Evolutionary conservation across 2,329 filamentous ascomycete genomes (phyloP), one percentile per base, ranked within the genome.

Genomic region (Rutstroemia sp.): DNA sequence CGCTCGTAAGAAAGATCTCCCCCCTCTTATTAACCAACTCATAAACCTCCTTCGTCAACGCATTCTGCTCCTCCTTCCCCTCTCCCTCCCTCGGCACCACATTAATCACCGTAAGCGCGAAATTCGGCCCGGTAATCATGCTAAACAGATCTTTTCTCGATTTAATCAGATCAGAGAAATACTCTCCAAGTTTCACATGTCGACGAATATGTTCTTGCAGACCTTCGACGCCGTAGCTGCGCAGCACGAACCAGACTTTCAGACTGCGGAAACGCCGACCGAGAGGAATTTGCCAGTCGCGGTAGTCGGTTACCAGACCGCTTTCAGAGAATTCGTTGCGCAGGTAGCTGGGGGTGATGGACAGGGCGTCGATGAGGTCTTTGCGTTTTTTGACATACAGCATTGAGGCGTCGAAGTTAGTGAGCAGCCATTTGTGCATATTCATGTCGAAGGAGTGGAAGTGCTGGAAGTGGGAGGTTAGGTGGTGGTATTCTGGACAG

Each of bases 341-440:
- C 27, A 96, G 82, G 74, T 95, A 96, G 4, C 86, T 80, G 0
- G 89, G 89, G 16, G 86, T 86, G 68, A 94, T 87, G 67, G 82
- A 85, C 44, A 96, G 79, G 0, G 91, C 88, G 59, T 86, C 79
- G 45, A 87, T 89, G n/a, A 97, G 80, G 72, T 91, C 84, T 54
- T 77, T 75, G 16, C 92, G 82, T 65, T 85, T 79, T 60, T 86
- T 84, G 49, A 96, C 84, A 73, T 83, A 97, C 47, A 96, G 79
- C 62, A 87, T 87, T 54, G 87, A 90, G 65, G 78, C 81, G 70
- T 97, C 92, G 67, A 96, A 96, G 72, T 95, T 96, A 57, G 90
- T 91, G 17, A 96, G 83, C 48, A 96, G 78, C 92, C 92, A 96
- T 76, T 97, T 97, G 78, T 96, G 92, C 81, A 96, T 88, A 76